Evolutionary conservation across 2,329 filamentous ascomycete species (phyloP).

Genomic region (Arthrobotrys pseudoclavata): DNA sequence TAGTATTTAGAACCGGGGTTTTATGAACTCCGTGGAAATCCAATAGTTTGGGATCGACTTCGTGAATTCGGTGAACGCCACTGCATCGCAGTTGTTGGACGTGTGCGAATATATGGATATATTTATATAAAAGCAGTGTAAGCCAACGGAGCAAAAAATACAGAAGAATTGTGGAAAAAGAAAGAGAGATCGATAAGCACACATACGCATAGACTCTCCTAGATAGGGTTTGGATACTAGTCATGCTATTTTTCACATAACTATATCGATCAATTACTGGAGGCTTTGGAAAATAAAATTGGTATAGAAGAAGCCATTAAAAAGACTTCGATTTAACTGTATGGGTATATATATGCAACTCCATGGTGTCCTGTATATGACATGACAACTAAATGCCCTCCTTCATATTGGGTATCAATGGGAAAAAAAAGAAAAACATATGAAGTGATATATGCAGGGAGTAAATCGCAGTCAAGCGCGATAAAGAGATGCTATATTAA

Average conservation of each 20-base stretch:
- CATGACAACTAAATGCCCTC: slow-evolving; percentile 32
- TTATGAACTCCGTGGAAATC: background rate
- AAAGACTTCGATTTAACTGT: slow-evolving; percentile 22
- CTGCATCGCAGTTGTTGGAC: no score
- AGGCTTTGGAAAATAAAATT: background rate
- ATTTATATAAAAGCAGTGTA: no score
- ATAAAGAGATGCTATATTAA: slow-evolving; percentile 36
- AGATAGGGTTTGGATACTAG: no score
- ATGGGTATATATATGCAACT: slow-evolving; percentile 41
- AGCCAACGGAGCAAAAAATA: no score
- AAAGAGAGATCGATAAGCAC: no score
- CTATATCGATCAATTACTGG: background rate
- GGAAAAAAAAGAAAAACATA: slow-evolving; percentile 1
- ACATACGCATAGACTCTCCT: no score
- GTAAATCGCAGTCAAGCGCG: slow-evolving; percentile 31
- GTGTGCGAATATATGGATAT: no score
- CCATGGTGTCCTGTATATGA: slow-evolving; percentile 38
- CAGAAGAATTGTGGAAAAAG: no score
- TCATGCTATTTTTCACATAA: background rate
- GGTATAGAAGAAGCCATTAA: slow-evolving; percentile 15
- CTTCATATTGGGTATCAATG: slow-evolving; percentile 38
- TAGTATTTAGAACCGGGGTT: background rate
- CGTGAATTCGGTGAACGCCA: no score
- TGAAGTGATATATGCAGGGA: slow-evolving; percentile 18
- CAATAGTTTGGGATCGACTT: background rate